Conservation (phyloP, 75 land plant genomes). For the Pseudotsuga menziesii region DNA sequence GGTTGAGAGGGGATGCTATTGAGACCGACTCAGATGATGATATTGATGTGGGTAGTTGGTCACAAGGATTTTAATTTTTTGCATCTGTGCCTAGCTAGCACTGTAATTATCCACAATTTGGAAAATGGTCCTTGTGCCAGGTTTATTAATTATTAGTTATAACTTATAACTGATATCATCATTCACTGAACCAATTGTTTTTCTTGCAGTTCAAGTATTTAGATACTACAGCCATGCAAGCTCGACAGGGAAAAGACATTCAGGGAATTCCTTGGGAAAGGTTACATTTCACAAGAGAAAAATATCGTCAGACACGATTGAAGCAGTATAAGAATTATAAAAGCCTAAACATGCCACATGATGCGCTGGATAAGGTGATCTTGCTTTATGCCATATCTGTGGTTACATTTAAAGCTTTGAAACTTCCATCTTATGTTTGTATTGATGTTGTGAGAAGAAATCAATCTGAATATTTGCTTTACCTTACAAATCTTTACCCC, state of each 20-base stretch:
- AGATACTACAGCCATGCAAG: constrained; percentile 71
- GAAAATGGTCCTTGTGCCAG: background rate
- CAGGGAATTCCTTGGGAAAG: constrained; percentile 95
- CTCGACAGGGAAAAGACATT: constrained; percentile 81
- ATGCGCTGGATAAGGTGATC: constrained; percentile 58
- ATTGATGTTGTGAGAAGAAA: no score
- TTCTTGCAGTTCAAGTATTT: constrained; percentile 4
- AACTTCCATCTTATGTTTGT: background rate
- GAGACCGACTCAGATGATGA: constrained; percentile 28
- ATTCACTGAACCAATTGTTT: constrained; percentile 5
- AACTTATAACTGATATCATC: background rate
- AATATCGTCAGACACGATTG: constrained; percentile 70
- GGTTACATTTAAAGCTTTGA: background rate
- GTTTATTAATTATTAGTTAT: background rate
- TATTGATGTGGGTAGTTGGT: constrained; percentile 14
- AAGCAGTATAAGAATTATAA: constrained; percentile 92
- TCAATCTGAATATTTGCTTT: background rate
- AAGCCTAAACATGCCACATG: constrained; percentile 62
- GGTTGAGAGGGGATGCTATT: constrained; percentile 16
- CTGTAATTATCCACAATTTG: background rate
- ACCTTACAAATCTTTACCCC: background rate
- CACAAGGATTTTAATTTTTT: background rate
- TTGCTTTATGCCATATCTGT: background rate
- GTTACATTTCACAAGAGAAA: constrained; percentile 67
- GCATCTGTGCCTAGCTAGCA: constrained; percentile 11